Evolutionary conservation across 768 basidiomycete species (phyloP).

Genomic region (Tubosaeta brunneosetosa): DNA sequence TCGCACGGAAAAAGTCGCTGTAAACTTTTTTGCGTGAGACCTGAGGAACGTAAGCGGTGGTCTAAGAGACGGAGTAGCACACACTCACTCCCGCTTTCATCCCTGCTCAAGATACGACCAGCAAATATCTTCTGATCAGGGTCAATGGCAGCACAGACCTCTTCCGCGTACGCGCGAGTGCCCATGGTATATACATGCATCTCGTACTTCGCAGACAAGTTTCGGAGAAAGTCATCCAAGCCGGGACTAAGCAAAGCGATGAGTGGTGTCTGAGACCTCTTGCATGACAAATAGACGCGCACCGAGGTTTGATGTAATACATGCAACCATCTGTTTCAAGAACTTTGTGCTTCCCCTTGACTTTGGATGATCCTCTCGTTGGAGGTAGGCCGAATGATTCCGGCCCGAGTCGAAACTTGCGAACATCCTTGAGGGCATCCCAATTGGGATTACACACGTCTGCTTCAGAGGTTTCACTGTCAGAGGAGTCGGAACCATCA

Average conservation of each 20-base stretch:
- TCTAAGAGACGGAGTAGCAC: not conserved
- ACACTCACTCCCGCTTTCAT: constrained; percentile 91
- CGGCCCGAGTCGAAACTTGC: constrained; percentile 81
- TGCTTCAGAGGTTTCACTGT: constrained; percentile 39
- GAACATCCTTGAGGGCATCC: constrained; percentile 86
- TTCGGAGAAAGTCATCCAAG: constrained; percentile 71
- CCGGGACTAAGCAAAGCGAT: constrained; percentile 54
- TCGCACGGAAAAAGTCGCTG: constrained; percentile 94
- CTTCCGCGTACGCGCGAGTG: constrained; percentile 92
- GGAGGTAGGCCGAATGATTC: constrained; percentile 56
- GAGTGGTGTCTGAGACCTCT: not conserved
- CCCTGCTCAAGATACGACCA: constrained; percentile 82
- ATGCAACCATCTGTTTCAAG: constrained; percentile 80
- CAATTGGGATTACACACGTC: constrained; percentile 88
- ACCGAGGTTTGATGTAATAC: constrained; percentile 99
- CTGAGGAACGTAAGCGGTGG: constrained; percentile 36
- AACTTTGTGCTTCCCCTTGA: constrained; percentile 57
- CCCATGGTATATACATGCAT: constrained; percentile 99
- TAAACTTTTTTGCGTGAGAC: constrained; percentile 87
- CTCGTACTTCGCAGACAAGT: constrained; percentile 78
- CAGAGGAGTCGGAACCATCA: constrained; percentile 31
- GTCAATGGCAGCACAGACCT: constrained; percentile 93
- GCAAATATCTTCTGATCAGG: constrained; percentile 82
- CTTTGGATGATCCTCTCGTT: constrained; percentile 35
- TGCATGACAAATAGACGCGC: constrained; percentile 19